Evolutionary conservation across 306 rosid species (phyloP).

Genomic region (Prunus dulcis): DNA sequence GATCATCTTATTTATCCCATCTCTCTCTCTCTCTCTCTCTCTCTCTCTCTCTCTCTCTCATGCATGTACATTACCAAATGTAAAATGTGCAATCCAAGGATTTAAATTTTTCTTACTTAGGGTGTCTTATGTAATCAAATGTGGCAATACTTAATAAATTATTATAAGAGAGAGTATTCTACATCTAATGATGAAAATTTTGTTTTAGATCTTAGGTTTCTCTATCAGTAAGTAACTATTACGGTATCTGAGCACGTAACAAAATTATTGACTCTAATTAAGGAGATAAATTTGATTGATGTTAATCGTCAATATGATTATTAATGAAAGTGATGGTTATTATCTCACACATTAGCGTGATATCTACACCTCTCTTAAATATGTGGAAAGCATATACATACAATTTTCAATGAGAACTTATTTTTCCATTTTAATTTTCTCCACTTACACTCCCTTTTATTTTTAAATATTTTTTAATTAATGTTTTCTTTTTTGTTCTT

Average conservation of each 20-base stretch:
- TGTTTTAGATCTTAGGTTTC: too few relatives aligned
- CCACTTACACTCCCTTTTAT: too few relatives aligned
- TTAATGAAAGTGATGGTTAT: neutral
- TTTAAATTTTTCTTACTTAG: neutral
- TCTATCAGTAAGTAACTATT: too few relatives aligned
- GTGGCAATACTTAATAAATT: too few relatives aligned
- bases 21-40: neutral
- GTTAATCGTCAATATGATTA: neutral
- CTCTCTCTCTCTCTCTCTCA: neutral
- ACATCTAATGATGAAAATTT: too few relatives aligned
- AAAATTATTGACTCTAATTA: neutral
- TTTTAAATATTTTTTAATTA: too few relatives aligned
- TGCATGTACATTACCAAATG: neutral
- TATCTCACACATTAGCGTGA: neutral
- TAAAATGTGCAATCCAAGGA: neutral
- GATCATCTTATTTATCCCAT: neutral
- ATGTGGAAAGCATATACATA: neutral
- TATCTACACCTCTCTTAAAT: neutral
- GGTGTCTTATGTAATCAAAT: neutral
- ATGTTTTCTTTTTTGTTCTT: too few relatives aligned
- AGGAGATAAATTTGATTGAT: neutral
- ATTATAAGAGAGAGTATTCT: too few relatives aligned
- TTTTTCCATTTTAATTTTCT: too few relatives aligned
- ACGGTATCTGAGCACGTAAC: neutral
- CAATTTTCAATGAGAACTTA: neutral